phyloP scores from a whole-genome alignment of 108 stramenopile genomes.

The Conticribra weissflogii region DNA sequence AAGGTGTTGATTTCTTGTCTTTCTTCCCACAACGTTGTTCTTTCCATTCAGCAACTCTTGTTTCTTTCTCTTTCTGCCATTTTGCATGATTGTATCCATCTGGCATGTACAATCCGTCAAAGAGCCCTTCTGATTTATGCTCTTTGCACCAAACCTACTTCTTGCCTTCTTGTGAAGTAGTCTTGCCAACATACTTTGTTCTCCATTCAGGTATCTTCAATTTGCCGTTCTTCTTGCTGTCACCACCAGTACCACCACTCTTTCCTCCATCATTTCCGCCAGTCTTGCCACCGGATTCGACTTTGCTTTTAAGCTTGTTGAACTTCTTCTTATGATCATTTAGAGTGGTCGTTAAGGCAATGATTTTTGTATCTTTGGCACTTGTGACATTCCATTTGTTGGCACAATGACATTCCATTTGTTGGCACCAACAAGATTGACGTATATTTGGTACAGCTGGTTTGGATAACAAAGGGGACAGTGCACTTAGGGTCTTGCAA shows the following conservation, averaged over 20 bases:
- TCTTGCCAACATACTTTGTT: constrained; percentile 1
- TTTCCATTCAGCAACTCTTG: not conserved
- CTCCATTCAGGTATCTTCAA: not conserved
- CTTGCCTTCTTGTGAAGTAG: not conserved
- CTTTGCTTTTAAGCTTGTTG: too few species aligned
- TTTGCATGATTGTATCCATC: constrained; percentile 2
- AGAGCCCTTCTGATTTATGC: not conserved
- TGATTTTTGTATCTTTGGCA: too few species aligned
- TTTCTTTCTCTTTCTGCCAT: constrained; percentile 7
- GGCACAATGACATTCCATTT: too few species aligned
- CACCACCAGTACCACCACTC: too few species aligned
- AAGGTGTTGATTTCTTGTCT: not conserved
- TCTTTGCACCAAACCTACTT: constrained; percentile 7
- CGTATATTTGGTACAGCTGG: not conserved
- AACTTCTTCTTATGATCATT: too few species aligned
- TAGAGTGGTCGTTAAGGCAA: too few species aligned
- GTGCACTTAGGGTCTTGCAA: not conserved
- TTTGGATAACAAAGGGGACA: not conserved
- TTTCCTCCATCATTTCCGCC: too few species aligned
- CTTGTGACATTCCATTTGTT: not conserved
- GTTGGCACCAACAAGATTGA: not conserved
- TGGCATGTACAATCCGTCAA: constrained; percentile 18
- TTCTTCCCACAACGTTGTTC: not conserved
- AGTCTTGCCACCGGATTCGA: too few species aligned
- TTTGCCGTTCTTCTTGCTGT: too few species aligned